Evolutionary conservation across 2,329 filamentous ascomycete genomes (phyloP), one percentile per base, ranked within the genome.

Genomic region (Penicillium concentricum): DNA sequence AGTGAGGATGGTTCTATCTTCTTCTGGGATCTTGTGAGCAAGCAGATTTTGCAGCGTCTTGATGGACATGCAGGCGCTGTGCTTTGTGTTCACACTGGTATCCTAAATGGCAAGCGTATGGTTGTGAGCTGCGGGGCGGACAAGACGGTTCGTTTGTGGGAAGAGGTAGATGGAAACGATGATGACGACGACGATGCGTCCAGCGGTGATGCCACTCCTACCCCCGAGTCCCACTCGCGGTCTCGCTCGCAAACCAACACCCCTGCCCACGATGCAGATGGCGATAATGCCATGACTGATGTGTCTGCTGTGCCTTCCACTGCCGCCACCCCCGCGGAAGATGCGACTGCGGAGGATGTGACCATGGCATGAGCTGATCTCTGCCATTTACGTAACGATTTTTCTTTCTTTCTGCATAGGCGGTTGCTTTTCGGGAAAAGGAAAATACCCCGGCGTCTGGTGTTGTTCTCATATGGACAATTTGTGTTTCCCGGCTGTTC

Each of bases 11-110:
- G 92, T 16, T 84, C 86, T 45, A 83, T 96, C 12, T 80, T 96
- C 16, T 82, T 96, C 52, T 99, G 94, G 94, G 92, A 97, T 67
- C 91, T 97, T 15, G 87, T 84, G 59, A 90, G 81, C 69, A 99
- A 97, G 74, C 86, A 89, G 54, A 78, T 96, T 2, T 78, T 97
- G 20, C 92, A 97, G 79, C 76, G 78, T 20, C 69, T 86, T 10
- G 75, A 81, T 26, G 80, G 80, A 1, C 84, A 86, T 59, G 79
- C 82, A 1, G 85, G 84, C 41, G 79, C 82, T 4, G 82, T 89
- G 6, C 71, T 87, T 35, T 78, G 81, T 0, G 84, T 87, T 12
- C 81, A 87, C 61, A 82, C 86, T 7, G 84, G 83, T 67, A 78
- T 79, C 26, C 77, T 76, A 10, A 78, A 79, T 49, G 77, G 76